Percentiles rank a stretch among this genome's conserved stretches.
Evolutionary conservation across 306 rosid species (phyloP).

Genomic region (Nissolia schottii): DNA sequence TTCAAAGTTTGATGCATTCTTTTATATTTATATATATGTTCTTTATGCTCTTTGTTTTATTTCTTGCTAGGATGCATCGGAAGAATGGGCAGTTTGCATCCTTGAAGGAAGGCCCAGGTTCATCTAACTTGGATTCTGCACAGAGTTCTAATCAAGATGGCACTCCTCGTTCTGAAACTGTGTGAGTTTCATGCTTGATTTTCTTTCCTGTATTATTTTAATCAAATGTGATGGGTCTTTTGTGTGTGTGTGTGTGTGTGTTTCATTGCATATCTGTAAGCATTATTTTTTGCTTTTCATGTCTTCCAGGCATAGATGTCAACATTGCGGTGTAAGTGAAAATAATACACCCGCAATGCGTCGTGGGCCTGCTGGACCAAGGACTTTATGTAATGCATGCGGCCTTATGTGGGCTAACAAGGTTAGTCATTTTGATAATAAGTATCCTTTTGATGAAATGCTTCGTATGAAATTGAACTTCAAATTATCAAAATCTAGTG

Average conservation of each 20-base stretch:
- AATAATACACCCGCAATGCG: conserved; percentile 98
- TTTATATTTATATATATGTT: background rate
- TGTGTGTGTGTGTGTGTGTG: background rate
- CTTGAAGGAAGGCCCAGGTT: conserved; percentile 57
- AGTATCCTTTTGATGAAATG: conserved; percentile 14
- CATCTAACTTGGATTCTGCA: conserved; percentile 60
- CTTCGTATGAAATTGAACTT: background rate
- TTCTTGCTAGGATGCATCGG: conserved; percentile 78
- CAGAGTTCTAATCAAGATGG: conserved; percentile 57
- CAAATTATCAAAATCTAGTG: background rate
- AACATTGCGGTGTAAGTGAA: conserved; percentile 88
- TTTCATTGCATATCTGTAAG: background rate
- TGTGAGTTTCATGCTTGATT: conserved; percentile 56
- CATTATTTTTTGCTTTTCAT: conserved; percentile 8
- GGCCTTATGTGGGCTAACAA: conserved; percentile 99
- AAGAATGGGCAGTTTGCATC: conserved; percentile 92
- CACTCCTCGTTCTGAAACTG: conserved; percentile 55
- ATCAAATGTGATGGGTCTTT: background rate
- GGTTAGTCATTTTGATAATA: conserved; percentile 44
- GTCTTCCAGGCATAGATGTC: conserved; percentile 71
- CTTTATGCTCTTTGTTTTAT: conserved; percentile 6
- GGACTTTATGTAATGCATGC: conserved; percentile 95
- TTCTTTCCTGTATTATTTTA: background rate
- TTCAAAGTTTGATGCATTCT: background rate
- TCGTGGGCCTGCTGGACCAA: conserved; percentile 96